Base-by-base conservation (phyloP, 768 basidiomycete species). In the Leccinum obscurum region DNA sequence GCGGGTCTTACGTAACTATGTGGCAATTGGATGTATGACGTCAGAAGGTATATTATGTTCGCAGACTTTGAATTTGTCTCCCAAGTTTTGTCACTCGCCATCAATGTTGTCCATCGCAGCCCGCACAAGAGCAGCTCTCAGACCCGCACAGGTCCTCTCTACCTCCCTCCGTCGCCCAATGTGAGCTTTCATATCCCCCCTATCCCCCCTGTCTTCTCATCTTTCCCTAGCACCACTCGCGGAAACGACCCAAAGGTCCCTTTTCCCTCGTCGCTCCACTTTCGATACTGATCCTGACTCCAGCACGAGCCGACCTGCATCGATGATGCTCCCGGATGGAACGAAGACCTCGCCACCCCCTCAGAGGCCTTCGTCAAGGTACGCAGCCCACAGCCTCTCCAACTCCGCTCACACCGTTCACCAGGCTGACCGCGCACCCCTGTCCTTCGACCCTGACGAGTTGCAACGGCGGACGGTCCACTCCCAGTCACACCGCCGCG, bases 321-420 rank as follows among this genome's bases (percentile, higher is more conserved):
- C 57, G 64, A 74, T n/a, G 64, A 78, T 11, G 86, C 87, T 0
- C 88, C 87, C 3, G 88, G 87, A 1, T 90, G 88, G 88, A 89
- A 89, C 62, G 88, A 90, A 64, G 70, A 72, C 26, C 80, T 90
- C 13, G 88, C 88, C 0, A 81, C 79, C 57, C 62, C 78, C 11
- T 89, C 89, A 2, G 88, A 90, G 72, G 88, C 89, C 4, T 72
- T 76, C 17, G 76, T 89, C 51, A 89, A 90, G 81, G 88, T 83
- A 52, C 52, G n/a, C 32, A 13, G 6, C 6, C 15, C 13, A 7
- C 20, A 13, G 7, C n/a, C 17, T 17, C 15, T 9, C n/a, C 3
- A 15, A 17, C 20, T 35, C 17, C 7, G 14, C 30, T 17, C 9
- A 53, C 52, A 26, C 17, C 20, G 48, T 49, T 20, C 9, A 30